Base-by-base conservation (phyloP, 2,329 filamentous ascomycete genomes). In the Chaetomium sp. region DNA sequence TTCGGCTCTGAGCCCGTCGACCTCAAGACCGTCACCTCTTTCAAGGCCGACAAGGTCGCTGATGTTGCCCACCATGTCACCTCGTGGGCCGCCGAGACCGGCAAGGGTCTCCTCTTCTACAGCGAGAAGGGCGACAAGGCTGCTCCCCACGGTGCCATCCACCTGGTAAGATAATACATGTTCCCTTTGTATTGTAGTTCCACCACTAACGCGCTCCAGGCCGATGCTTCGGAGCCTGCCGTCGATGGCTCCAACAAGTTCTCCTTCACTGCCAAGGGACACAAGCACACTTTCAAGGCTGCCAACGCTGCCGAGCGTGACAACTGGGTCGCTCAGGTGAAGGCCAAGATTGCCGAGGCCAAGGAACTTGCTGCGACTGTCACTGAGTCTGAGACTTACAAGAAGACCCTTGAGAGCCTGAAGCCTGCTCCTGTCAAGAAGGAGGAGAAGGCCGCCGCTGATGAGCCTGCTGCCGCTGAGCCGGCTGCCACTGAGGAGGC, bases 281-380 rank as follows among this genome's bases (percentile, higher is more conserved):
- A 96, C 81, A 96, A 97, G 87, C 93, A 97, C 85, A 86, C 86
- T 67, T 97, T 99, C 85, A 94, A 97, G 86, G 92, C 94, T 64
- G 74, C 82, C 73, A 89, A 75, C 73, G 73, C 85, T 57, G 82
- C 87, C 65, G 93, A 97, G 81, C 93, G 94, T 76, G 92, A 97
- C 79, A 92, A 90, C 85, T 98, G 95, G 95, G 87, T 96, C 73
- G 81, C 87, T 68, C 90, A 93, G 74, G 78, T 97, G 72, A 93
- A 95, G 86, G 81, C 85, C 74, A 92, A 93, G 83, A 86, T 91
- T 60, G 85, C 88, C 59, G 92, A 96, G 81, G 93, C 92, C 74
- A 96, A 95, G 85, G 89, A 90, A 73, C 82, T 91, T 65, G 89
- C 88, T 74, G 83, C 90, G 70, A 84, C 84, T 63, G 85, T 97